Conservation (phyloP, 2,329 filamentous ascomycete species). For the Seiridium cupressi region DNA sequence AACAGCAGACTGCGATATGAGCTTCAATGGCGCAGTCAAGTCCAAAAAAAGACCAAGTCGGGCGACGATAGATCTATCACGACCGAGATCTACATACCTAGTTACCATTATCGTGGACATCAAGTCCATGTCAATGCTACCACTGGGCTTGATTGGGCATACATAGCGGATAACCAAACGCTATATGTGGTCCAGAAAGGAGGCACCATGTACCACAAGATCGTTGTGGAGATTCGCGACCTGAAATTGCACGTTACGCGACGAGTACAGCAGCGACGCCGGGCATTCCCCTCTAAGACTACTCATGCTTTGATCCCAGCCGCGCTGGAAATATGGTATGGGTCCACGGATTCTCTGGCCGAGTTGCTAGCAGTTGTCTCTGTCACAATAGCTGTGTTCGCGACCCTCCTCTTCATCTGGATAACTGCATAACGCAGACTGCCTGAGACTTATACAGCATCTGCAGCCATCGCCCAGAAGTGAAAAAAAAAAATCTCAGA, state of each 20-base stretch:
- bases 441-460: no score
- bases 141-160: constrained; percentile 27
- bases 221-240: constrained; percentile 1
- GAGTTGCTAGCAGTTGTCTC: not conserved
- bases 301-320: not conserved
- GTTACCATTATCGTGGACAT: constrained; percentile 33
- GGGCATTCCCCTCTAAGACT: not conserved
- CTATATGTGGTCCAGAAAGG: constrained; percentile 21
- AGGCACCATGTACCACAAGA: not conserved
- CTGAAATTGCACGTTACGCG: not conserved
- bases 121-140: constrained; percentile 23
- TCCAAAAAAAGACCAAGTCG: constrained; percentile 2
- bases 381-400: not conserved
- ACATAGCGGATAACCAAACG: constrained; percentile 26
- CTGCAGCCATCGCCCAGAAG: no score
- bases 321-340: not conserved
- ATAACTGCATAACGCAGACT: not conserved
- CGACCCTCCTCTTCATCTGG: not conserved
- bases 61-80: constrained; percentile 20
- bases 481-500: no score
- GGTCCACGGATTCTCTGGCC: not conserved
- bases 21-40: constrained; percentile 25
- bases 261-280: not conserved
- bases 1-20: constrained; percentile 31
- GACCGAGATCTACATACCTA: constrained; percentile 37